Percentiles rank a stretch among this genome's conserved stretches.
phyloP scores from a whole-genome alignment of 768 basidiomycete genomes.

The Brasilioporus rufonigricans region DNA sequence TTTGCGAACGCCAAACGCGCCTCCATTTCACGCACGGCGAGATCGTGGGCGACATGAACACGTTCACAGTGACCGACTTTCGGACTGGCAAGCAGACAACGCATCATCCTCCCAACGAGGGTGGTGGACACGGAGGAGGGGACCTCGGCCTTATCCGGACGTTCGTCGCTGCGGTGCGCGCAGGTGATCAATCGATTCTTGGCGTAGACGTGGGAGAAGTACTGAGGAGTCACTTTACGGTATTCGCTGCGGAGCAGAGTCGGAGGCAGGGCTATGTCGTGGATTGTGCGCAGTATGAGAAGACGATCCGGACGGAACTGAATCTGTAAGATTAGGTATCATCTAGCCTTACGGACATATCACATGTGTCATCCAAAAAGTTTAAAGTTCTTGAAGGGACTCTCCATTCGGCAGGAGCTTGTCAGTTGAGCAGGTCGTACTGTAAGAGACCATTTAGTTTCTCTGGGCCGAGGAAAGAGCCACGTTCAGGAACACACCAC shows the following conservation, averaged over 20 bases:
- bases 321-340: neutral
- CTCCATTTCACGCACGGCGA: slow-evolving; percentile 87
- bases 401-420: too few species aligned
- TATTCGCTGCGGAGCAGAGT: slow-evolving; percentile 85
- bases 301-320: slow-evolving; percentile 38
- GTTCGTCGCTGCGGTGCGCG: slow-evolving; percentile 75
- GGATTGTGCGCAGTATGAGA: slow-evolving; percentile 67
- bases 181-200: slow-evolving; percentile 58
- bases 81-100: slow-evolving; percentile 45
- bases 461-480: too few species aligned
- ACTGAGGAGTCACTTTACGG: slow-evolving; percentile 74
- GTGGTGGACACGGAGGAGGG: slow-evolving; percentile 82
- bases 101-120: slow-evolving; percentile 51
- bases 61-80: slow-evolving; percentile 78
- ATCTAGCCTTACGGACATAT: neutral
- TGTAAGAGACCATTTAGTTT: too few species aligned
- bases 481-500: too few species aligned
- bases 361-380: neutral
- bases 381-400: neutral
- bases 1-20: slow-evolving; percentile 81
- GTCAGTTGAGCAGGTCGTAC: too few species aligned
- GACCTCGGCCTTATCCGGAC: slow-evolving; percentile 72
- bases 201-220: slow-evolving; percentile 69
- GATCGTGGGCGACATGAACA: slow-evolving; percentile 81
- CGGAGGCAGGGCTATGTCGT: slow-evolving; percentile 67